Evolutionary conservation across 805 yeast genomes (phyloP).

Genomic region (Barnettozyma vustinii): DNA sequence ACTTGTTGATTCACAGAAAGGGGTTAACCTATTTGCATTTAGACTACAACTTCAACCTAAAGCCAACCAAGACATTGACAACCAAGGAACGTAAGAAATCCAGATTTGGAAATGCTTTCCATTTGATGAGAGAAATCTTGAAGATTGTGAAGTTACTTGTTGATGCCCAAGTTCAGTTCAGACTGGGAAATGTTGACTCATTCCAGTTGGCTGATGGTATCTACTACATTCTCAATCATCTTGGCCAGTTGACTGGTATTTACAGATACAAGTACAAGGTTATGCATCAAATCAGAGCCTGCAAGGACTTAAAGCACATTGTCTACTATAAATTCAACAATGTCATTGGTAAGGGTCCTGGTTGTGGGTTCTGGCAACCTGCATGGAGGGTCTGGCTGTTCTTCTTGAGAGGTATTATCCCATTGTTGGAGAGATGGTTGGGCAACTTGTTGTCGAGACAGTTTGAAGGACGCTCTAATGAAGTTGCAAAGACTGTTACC

Average conservation of each 20-base stretch:
- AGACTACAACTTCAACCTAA: slow-evolving; percentile 91
- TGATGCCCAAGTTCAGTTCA: slow-evolving; percentile 87
- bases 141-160: slow-evolving; percentile 81
- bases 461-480: slow-evolving; percentile 93
- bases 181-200: slow-evolving; percentile 88
- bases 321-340: slow-evolving; percentile 80
- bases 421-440: slow-evolving; percentile 90
- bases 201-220: slow-evolving; percentile 94
- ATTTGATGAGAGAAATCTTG: slow-evolving; percentile 82
- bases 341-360: slow-evolving; percentile 95
- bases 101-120: slow-evolving; percentile 95
- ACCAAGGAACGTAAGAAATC: slow-evolving; percentile 96
- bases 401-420: slow-evolving; percentile 86
- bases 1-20: slow-evolving; percentile 79
- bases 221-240: slow-evolving; percentile 82
- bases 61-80: slow-evolving; percentile 93
- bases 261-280: slow-evolving; percentile 95
- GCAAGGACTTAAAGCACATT: slow-evolving; percentile 92
- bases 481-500: slow-evolving; percentile 88
- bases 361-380: slow-evolving; percentile 99
- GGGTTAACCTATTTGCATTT: slow-evolving; percentile 90
- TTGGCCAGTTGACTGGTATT: slow-evolving; percentile 95
- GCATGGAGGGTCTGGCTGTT: slow-evolving; percentile 97
- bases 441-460: slow-evolving; percentile 89
- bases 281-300: slow-evolving; percentile 95